These are phyloP conservation scores for Schizophyllum commune DNA, from an alignment of 1,284 basidiomycete genomes.

Conservation along the genomic window DNA sequence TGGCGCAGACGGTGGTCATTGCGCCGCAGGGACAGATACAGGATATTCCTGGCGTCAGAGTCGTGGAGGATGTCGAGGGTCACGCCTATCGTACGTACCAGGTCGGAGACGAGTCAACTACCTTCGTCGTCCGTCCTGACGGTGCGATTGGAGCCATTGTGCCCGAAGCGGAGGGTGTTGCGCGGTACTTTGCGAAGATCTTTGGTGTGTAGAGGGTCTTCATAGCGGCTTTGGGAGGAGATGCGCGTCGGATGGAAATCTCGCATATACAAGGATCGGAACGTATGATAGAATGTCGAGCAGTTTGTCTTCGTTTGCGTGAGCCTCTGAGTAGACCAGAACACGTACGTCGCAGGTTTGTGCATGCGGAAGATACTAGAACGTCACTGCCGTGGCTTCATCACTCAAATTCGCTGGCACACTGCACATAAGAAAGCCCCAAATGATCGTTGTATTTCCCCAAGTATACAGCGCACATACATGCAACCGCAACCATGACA, in stretches of 20 bases:
- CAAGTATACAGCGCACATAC: background rate
- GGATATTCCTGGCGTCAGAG: background rate
- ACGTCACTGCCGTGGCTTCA: no score
- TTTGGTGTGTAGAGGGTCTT: conserved; percentile 2
- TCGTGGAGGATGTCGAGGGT: conserved; percentile 5
- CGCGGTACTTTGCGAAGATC: conserved; percentile 13
- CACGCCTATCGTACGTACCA: conserved; percentile 8
- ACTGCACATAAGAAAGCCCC: background rate
- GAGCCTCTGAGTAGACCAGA: no score
- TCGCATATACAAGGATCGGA: no score
- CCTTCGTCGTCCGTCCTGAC: conserved; percentile 15
- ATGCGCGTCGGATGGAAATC: no score
- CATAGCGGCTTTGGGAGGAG: no score
- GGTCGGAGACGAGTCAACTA: conserved; percentile 1
- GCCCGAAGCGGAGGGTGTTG: conserved; percentile 4
- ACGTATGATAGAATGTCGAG: no score
- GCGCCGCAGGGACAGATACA: background rate
- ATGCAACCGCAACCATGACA: background rate
- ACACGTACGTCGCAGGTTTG: no score
- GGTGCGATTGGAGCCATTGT: conserved; percentile 15
- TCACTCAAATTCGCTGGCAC: no score
- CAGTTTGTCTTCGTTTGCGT: no score
- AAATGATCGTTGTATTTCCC: background rate
- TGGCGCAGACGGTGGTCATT: background rate
- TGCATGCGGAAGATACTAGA: no score